Evolutionary conservation across 2,329 filamentous ascomycete genomes (phyloP), one percentile per base, ranked within the genome.

Genomic region (Neophaeococcomyces mojaviensis): DNA sequence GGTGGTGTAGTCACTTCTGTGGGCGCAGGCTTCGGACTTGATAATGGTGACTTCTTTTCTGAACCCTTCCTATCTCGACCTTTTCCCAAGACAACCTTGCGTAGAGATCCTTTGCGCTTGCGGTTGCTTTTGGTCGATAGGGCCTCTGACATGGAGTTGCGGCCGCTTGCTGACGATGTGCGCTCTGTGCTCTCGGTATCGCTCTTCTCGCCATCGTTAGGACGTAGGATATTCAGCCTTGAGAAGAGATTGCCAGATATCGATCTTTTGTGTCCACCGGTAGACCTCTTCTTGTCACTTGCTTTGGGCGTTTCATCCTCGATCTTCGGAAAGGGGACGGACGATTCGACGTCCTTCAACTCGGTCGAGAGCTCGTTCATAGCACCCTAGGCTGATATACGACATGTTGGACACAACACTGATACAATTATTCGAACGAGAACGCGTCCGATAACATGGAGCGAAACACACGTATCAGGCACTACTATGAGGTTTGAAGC

Each of bases 41-140:
- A 66, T 53, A 51, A 61, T 44, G 57, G 59, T 52, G 59, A 65
- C 45, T 70, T 76, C 64, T 66, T 46, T 68, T 76, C 58, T 4
- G 56, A 55, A 3, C 67, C 73, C 55, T 78, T 79, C 49, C 77
- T 73, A 62, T 77, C 80, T 45, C 74, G 78, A 50, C 83, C 82
- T 51, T 84, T 84, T 13, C 87, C 86, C 15, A 95, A 73, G 39
- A 95, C 71, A 9, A 86, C 87, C 66, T 95, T 95, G 49, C 89
- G 78, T 62, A 96, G 71, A 9, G 89, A 95, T 3, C 88, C 88
- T 61, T 85, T 86, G 49, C 89, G 79, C 57, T 82, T 81, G 38
- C 79, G 79, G 61, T 73, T 71, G 46, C 61, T 75, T 48, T 74
- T 69, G 53, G 67, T 61, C 51, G 70, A 73, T 41, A 74, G 61